Base-by-base conservation (phyloP, 768 basidiomycete species). In the Hysterangium stoloniferum region DNA sequence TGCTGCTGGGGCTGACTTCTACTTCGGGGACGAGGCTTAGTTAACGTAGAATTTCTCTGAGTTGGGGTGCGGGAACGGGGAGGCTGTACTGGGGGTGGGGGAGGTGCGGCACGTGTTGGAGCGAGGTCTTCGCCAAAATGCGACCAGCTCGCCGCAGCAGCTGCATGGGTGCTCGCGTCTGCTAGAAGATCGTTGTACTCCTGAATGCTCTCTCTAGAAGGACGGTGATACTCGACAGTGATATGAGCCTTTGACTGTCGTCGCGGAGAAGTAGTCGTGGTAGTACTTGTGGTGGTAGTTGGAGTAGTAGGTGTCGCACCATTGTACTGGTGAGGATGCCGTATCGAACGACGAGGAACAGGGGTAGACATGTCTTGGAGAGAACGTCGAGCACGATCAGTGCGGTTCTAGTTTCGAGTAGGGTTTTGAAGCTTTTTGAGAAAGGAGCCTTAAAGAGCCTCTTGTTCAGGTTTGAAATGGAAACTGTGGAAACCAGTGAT, bases 191-290 rank as follows among this genome's bases (percentile, higher is more conserved):
- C 78, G 63, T 80, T 75, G 65, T 86, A 86, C 57, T 88, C 84
- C 56, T 84, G 83, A 54, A 87, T 81, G 56, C 81, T 84, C 64
- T 84, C 78, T 37, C 84, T 70, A 9, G 81, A 82, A 2, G 85
- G 85, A 15, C 81, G 72, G 68, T 85, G 80, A 64, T 86, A 83
- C 61, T 89, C 84, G 64, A 90, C 72, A 13, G 84, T 81, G 27
- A 52, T 54, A 45, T 49, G 46, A 1, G 53, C 22, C 41, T 50
- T 38, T 8, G 37, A 34, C 40, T 51, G 49, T 11, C 49, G 35
- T 22, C 49, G 49, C 3, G 49, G 7, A 17, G 17, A 19, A 27
- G 35, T 33, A 4, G 47, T 20, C 11, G 47, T 27, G 4, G 47
- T 15, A 24, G 34, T 12, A 15, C 34, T 11, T 4, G 49, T n/a